Evolutionary conservation across 495 filamentous ascomycete species (phyloP).

Genomic region (Cenococcum geophilum): DNA sequence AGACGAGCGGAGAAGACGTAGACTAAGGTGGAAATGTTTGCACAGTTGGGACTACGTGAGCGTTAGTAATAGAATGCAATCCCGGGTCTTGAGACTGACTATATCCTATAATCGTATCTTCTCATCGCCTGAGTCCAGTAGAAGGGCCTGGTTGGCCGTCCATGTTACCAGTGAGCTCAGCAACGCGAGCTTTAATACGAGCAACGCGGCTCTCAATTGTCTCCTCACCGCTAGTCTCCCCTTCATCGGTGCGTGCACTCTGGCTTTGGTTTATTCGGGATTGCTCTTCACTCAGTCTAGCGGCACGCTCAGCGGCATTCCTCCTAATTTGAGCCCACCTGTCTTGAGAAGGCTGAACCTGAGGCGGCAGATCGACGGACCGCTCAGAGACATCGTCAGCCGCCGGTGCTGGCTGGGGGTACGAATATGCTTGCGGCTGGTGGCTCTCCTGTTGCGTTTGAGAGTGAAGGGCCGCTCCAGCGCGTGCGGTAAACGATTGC

Average conservation of each 20-base stretch:
- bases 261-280: slow-evolving; percentile 46
- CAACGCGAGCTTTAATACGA: slow-evolving; percentile 94
- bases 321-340: slow-evolving; percentile 88
- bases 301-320: slow-evolving; percentile 78
- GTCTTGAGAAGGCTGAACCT: slow-evolving; percentile 21
- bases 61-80: background rate
- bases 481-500: too few relatives aligned
- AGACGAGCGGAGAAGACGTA: background rate
- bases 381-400: slow-evolving; percentile 28
- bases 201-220: slow-evolving; percentile 95
- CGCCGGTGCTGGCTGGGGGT: background rate
- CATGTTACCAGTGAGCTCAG: slow-evolving; percentile 83
- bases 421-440: background rate
- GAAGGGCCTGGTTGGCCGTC: slow-evolving; percentile 38
- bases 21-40: background rate
- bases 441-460: slow-evolving; percentile 6
- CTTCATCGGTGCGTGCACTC: slow-evolving; percentile 62
- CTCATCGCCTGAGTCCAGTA: background rate
- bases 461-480: slow-evolving; percentile 5
- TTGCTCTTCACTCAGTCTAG: slow-evolving; percentile 55
- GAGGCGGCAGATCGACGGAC: slow-evolving; percentile 20
- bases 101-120: background rate
- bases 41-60: background rate
- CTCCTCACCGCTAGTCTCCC: slow-evolving; percentile 89
- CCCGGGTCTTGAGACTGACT: background rate